Evolutionary conservation across 192 early-diverging fungal species (phyloP).

Genomic region (Geranomyces variabilis): DNA sequence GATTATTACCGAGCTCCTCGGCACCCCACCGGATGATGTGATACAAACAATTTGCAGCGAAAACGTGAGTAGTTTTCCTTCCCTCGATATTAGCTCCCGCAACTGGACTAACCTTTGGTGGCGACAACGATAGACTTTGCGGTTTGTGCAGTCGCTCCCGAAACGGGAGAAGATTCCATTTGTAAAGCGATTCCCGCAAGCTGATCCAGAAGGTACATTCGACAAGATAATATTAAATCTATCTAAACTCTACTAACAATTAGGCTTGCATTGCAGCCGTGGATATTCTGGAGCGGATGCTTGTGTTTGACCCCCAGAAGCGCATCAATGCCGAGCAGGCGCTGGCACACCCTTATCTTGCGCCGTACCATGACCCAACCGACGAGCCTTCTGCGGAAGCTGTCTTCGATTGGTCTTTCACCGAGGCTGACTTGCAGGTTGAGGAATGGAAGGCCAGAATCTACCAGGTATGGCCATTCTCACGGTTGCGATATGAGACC

Average conservation of each 20-base stretch:
- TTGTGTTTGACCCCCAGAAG: slow-evolving; percentile 91
- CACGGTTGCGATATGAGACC: too few relatives aligned
- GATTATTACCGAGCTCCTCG: slow-evolving; percentile 89
- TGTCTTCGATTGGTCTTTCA: slow-evolving; percentile 93
- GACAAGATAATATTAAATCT: too few relatives aligned
- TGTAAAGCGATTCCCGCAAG: slow-evolving; percentile 75
- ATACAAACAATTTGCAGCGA: slow-evolving; percentile 91
- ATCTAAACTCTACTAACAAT: not conserved
- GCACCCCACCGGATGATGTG: slow-evolving; percentile 90
- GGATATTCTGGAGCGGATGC: slow-evolving; percentile 87
- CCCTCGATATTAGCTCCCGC: too few relatives aligned
- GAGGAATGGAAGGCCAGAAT: slow-evolving; percentile 43
- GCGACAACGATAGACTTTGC: slow-evolving; percentile 69
- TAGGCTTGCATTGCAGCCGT: slow-evolving; percentile 51
- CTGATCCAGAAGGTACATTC: slow-evolving; percentile 72
- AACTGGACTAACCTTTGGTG: too few relatives aligned
- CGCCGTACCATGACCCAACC: slow-evolving; percentile 86
- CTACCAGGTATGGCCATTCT: slow-evolving; percentile 33
- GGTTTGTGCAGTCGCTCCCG: slow-evolving; percentile 88
- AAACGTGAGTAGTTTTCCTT: slow-evolving; percentile 57
- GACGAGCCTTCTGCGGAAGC: slow-evolving; percentile 80
- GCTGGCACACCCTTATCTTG: slow-evolving; percentile 86
- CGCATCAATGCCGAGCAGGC: slow-evolving; percentile 88
- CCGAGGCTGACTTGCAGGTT: slow-evolving; percentile 71
- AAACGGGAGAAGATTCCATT: slow-evolving; percentile 81